Percentiles rank a stretch among this genome's conserved stretches.
Conservation (phyloP, 129 eudicot species). For the Saposhnikovia divaricata region DNA sequence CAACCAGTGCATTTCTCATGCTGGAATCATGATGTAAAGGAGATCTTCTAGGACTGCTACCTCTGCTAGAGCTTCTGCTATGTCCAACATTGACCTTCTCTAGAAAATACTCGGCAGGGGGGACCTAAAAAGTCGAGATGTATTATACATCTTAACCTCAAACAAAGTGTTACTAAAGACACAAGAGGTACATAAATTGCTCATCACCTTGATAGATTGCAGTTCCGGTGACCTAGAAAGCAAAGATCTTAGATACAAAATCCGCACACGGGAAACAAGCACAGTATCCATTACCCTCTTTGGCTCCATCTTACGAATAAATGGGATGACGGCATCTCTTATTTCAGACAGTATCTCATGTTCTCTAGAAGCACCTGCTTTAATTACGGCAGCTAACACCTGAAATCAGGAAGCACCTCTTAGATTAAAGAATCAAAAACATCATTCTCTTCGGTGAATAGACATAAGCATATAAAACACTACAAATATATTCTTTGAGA, state of each 20-base stretch:
- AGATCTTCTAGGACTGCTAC: constrained; percentile 94
- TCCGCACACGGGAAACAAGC: constrained; percentile 98
- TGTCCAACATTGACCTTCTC: constrained; percentile 70
- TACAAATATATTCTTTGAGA: neutral
- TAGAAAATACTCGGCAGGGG: constrained; percentile 82
- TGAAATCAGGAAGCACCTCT: constrained; percentile 26
- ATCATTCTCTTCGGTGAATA: neutral
- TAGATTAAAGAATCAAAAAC: neutral
- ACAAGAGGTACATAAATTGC: neutral
- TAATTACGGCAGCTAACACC: constrained; percentile 98
- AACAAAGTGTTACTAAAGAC: neutral
- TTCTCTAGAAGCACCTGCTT: constrained; percentile 99
- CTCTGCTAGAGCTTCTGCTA: constrained; percentile 94
- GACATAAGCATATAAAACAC: neutral
- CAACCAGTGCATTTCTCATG: constrained; percentile 53
- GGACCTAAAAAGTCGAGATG: constrained; percentile 38
- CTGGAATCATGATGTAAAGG: constrained; percentile 66
- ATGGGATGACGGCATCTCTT: constrained; percentile 88
- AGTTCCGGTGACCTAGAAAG: constrained; percentile 93
- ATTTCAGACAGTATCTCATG: constrained; percentile 99
- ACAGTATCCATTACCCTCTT: constrained; percentile 98
- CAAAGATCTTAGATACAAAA: constrained; percentile 85
- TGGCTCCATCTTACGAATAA: constrained; percentile 96
- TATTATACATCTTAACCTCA: constrained; percentile 1
- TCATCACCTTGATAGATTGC: constrained; percentile 79